Conservation (phyloP, 1,284 basidiomycete species). For the Blastosporella zonata region DNA sequence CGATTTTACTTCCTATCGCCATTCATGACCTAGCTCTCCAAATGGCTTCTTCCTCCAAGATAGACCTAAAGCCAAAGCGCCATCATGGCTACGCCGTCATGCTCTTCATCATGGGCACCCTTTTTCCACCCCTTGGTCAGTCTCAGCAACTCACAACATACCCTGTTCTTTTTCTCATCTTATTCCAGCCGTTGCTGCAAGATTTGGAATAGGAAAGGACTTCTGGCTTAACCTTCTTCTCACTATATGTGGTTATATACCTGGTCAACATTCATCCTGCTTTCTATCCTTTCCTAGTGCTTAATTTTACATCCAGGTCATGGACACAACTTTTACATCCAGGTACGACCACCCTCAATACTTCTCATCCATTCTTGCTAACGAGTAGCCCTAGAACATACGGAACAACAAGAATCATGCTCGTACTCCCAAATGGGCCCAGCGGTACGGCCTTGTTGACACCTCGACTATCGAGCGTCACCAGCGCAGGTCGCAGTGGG, state of each 20-base stretch:
- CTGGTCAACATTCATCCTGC: slow-evolving; percentile 50
- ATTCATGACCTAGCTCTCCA: slow-evolving; percentile 20
- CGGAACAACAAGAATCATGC: slow-evolving; percentile 91
- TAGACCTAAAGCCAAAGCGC: slow-evolving; percentile 64
- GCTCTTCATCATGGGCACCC: slow-evolving; percentile 79
- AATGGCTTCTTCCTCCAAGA: slow-evolving; percentile 47
- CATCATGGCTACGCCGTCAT: slow-evolving; percentile 84
- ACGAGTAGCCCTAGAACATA: slow-evolving; percentile 63
- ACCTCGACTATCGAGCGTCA: slow-evolving; percentile 73
- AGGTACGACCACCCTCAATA: slow-evolving; percentile 40
- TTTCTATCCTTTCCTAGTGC: slow-evolving; percentile 10
- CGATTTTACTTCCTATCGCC: slow-evolving; percentile 1
- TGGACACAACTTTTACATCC: slow-evolving; percentile 89
- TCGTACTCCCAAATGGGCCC: slow-evolving; percentile 93
- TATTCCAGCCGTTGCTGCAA: slow-evolving; percentile 82
- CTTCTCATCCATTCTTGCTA: not conserved
- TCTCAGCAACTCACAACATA: slow-evolving; percentile 13
- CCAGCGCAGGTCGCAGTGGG: slow-evolving; percentile 83
- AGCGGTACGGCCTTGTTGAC: slow-evolving; percentile 85
- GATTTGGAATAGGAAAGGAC: slow-evolving; percentile 91
- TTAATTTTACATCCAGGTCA: slow-evolving; percentile 52
- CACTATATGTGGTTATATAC: slow-evolving; percentile 89
- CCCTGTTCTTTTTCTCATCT: slow-evolving; percentile 8
- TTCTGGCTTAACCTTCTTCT: slow-evolving; percentile 92
- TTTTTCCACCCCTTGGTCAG: slow-evolving; percentile 86